Evolutionary conservation across 164 flowering plant genomes (phyloP), one percentile per base, ranked within the genome.

Genomic region (Chloranthus sessilifolius): DNA sequence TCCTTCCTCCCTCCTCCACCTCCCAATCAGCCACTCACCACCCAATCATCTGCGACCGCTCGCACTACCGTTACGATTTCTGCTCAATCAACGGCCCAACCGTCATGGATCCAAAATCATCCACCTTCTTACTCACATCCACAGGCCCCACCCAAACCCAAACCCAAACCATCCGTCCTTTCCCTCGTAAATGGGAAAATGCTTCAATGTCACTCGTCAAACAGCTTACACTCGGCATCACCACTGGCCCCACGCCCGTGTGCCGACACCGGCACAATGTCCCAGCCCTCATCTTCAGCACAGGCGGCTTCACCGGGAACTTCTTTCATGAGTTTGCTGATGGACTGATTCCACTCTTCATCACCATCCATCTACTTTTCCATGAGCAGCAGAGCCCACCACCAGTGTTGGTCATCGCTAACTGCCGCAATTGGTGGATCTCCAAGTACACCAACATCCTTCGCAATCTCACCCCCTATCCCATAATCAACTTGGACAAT

Each of bases 181-280:
- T 75, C 67, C 75, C 85, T 5, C 63, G 85, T 9, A 82, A 82
- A 63, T 52, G 66, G 67, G 83, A 82, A 35, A 39, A 35, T 0
- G 19, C 2, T 16, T 15, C 52, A 2, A 77, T 74, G 77, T 4
- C 71, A 16, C 15, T 27, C 3, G 64, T 82, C 61, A 69, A 49
- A 25, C 79, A 75, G 54, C 44, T 80, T 12, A 70, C 62, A 1
- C 7, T 51, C 33, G 23, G 29, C 7, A 45, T 76, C 31, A 52
- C 45, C 19, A 33, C 67, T 28, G n/a, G 28, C 25, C 14, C 35
- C 11, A 52, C 60, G 9, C 0, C 11, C 30, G 10, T 27, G 22
- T 83, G 86, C 41, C 33, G 62, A 2, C 57, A 69, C 19, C 28
- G 14, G 0, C 75, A 74, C 52, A 16, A 50, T 1, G 54, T 54